Percentiles rank a stretch among this genome's conserved stretches.
Conservation (phyloP, 116 monocot genomes). For the Zostera marina region DNA sequence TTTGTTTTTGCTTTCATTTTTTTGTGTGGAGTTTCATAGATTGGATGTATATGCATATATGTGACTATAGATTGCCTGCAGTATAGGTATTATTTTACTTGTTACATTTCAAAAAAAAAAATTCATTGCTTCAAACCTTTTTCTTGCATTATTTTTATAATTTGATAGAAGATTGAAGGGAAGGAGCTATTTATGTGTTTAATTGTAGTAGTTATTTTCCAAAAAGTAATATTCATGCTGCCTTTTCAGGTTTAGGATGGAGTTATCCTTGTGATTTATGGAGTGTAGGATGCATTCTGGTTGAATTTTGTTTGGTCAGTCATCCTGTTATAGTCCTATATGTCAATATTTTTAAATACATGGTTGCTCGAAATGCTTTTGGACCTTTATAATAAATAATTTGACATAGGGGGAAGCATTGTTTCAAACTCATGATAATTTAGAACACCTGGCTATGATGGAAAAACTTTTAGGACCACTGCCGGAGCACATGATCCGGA, state of each 20-base stretch:
- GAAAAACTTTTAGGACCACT: constrained; percentile 83
- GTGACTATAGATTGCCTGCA: too few species aligned
- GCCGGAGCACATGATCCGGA: constrained; percentile 59
- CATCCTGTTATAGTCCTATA: constrained; percentile 2
- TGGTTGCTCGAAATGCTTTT: background rate
- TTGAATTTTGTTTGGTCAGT: constrained; percentile 70
- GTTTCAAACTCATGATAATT: constrained; percentile 92
- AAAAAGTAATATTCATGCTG: too few species aligned
- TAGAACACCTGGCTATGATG: constrained; percentile 96
- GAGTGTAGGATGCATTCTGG: constrained; percentile 84
- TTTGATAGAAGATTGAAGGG: background rate
- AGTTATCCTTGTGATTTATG: constrained; percentile 86
- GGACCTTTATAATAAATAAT: background rate
- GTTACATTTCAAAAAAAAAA: too few species aligned
- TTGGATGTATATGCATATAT: too few species aligned
- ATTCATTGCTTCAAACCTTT: too few species aligned
- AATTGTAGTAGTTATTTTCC: background rate
- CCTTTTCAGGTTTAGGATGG: constrained; percentile 68
- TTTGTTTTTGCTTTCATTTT: too few species aligned
- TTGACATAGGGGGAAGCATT: constrained; percentile 59
- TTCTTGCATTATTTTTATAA: background rate
- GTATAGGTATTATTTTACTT: too few species aligned
- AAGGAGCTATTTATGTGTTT: background rate
- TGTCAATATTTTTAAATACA: background rate
- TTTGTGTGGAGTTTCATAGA: too few species aligned